A percentile compares a stretch with the other conserved stretches of the same genome.
Evolutionary conservation across 805 yeast genomes (phyloP).

Genomic region (Myxozyma geophila): DNA sequence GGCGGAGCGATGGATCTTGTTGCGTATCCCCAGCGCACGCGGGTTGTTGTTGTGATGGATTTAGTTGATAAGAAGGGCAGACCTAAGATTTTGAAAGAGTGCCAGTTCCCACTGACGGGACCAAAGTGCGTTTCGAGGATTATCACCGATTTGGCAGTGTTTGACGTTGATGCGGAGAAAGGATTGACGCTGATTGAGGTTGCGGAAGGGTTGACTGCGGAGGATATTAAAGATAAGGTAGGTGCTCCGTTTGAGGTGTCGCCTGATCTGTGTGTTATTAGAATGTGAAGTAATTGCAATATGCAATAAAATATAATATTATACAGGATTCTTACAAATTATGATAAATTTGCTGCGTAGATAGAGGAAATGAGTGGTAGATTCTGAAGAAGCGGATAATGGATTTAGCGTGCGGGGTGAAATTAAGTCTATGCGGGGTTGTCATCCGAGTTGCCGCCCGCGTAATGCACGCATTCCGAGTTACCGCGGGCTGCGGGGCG

Average conservation of each 20-base stretch:
- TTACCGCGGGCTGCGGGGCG: too few relatives aligned
- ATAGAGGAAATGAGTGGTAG: too few relatives aligned
- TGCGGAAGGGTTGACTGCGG: constrained; percentile 49
- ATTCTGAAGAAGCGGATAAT: too few relatives aligned
- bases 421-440: too few relatives aligned
- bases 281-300: too few relatives aligned
- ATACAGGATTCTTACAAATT: too few relatives aligned
- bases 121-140: constrained; percentile 52
- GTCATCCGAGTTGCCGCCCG: too few relatives aligned
- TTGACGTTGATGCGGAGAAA: constrained; percentile 50
- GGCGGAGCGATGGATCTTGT: constrained; percentile 62
- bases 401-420: too few relatives aligned
- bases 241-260: constrained; percentile 50
- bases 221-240: constrained; percentile 50
- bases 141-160: constrained; percentile 56
- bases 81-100: constrained; percentile 52
- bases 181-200: constrained; percentile 51
- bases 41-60: constrained; percentile 56
- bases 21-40: constrained; percentile 53
- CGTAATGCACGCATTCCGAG: too few relatives aligned
- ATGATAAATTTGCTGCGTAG: too few relatives aligned
- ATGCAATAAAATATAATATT: too few relatives aligned
- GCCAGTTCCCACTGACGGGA: constrained; percentile 56
- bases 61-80: constrained; percentile 55
- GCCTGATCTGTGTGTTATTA: too few relatives aligned